These are phyloP conservation scores for Scheffersomyces stambukii DNA, from an alignment of 1,139 yeast species.

Conservation along the genomic window DNA sequence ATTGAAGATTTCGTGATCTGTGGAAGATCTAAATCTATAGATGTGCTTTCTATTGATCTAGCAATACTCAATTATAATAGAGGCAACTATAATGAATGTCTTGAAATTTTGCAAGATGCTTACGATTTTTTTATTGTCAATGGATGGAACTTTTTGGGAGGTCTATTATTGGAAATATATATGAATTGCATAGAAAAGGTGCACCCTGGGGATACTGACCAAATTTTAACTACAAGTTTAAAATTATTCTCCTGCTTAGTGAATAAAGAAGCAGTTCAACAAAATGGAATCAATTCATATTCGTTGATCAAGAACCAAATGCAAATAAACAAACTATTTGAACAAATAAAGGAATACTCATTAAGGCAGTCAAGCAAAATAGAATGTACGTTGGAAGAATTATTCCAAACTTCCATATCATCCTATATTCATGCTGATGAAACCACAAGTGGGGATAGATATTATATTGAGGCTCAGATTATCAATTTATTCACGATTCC, in stretches of 20 bases:
- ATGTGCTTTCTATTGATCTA: conserved; percentile 74
- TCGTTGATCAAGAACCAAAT: conserved; percentile 17
- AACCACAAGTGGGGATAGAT: conserved; percentile 14
- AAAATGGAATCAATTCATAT: conserved; percentile 29
- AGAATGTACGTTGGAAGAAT: conserved; percentile 24
- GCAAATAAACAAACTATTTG: conserved; percentile 19
- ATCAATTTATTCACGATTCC: conserved; percentile 24
- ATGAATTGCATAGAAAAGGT: conserved; percentile 62
- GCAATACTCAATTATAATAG: conserved; percentile 65
- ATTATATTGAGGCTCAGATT: conserved; percentile 22
- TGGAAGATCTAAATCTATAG: conserved; percentile 59
- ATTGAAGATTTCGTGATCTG: conserved; percentile 46
- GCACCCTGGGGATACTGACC: conserved; percentile 15
- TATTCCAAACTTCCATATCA: conserved; percentile 24
- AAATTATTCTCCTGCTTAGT: conserved; percentile 30
- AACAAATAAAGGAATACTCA: conserved; percentile 19
- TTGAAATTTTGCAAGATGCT: conserved; percentile 59
- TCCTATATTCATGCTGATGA: conserved; percentile 25
- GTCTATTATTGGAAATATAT: conserved; percentile 58
- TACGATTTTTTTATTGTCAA: conserved; percentile 62
- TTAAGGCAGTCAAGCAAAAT: conserved; percentile 12
- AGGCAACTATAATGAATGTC: conserved; percentile 56
- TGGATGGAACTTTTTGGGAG: conserved; percentile 76
- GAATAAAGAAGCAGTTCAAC: conserved; percentile 10
- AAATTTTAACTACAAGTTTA: conserved; percentile 28